Evolutionary conservation across 1,284 basidiomycete genomes (phyloP).

Genomic region (Salmacisia buchloeana): DNA sequence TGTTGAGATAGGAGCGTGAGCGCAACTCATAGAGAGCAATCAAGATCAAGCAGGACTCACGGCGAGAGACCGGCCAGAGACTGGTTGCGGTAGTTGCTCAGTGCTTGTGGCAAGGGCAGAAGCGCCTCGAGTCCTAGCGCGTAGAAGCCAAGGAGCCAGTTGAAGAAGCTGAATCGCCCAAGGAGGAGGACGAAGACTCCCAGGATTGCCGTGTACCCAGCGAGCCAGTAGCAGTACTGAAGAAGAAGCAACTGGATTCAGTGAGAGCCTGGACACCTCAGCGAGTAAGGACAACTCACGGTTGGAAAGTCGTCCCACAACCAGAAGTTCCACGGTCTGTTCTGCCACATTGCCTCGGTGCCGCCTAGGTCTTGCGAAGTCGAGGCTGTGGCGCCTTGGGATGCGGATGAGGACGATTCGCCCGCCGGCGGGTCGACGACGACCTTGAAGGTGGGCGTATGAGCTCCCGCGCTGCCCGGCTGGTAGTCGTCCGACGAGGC

Average conservation of each 20-base stretch:
- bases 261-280: neutral
- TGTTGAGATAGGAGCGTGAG: no score
- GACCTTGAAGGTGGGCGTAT: slow-evolving; percentile 14
- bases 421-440: slow-evolving; percentile 17
- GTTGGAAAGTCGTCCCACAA: slow-evolving; percentile 68
- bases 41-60: slow-evolving; percentile 65
- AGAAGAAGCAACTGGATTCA: no score
- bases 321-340: slow-evolving; percentile 70
- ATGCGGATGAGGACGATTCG: neutral
- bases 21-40: slow-evolving; percentile 56
- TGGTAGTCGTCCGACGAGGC: slow-evolving; percentile 14
- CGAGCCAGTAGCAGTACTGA: slow-evolving; percentile 72
- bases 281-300: slow-evolving; percentile 28
- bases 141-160: slow-evolving; percentile 67
- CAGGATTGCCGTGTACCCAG: slow-evolving; percentile 59
- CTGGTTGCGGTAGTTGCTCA: slow-evolving; percentile 62
- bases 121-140: slow-evolving; percentile 60
- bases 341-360: slow-evolving; percentile 55
- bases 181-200: slow-evolving; percentile 60
- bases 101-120: slow-evolving; percentile 30
- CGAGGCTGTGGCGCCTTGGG: slow-evolving; percentile 3
- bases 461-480: slow-evolving; percentile 8
- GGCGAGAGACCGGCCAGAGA: slow-evolving; percentile 76
- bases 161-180: slow-evolving; percentile 62
- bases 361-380: slow-evolving; percentile 52